Evolutionary conservation across 2,329 filamentous ascomycete species (phyloP).

Genomic region (Stylonectria norvegica): DNA sequence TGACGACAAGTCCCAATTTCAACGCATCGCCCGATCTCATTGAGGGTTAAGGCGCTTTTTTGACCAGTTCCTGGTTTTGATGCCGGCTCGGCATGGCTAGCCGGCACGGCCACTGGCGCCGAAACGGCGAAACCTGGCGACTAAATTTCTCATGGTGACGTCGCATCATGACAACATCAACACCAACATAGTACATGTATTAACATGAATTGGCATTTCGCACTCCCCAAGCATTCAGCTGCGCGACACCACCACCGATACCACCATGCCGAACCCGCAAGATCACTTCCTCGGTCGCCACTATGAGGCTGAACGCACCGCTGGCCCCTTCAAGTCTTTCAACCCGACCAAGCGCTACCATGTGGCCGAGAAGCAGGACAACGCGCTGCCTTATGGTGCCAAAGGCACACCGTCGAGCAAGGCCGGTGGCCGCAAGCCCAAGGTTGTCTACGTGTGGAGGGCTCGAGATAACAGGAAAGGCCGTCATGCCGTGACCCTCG

Average conservation of each 20-base stretch:
- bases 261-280: conserved; percentile 1
- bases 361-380: conserved; percentile 3
- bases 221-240: no score
- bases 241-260: neutral
- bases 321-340: conserved; percentile 7
- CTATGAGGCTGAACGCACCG: conserved; percentile 9
- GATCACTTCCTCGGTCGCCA: conserved; percentile 11
- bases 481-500: conserved; percentile 32
- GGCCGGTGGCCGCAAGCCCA: conserved; percentile 9
- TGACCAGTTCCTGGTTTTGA: no score
- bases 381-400: neutral
- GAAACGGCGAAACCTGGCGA: conserved; percentile 11
- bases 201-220: no score
- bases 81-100: no score
- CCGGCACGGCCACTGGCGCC: conserved; percentile 1
- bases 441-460: conserved; percentile 37
- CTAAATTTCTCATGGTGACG: no score
- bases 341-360: conserved; percentile 13
- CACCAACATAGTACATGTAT: no score
- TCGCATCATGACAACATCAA: conserved; percentile 3
- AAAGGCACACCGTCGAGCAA: neutral
- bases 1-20: no score
- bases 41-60: no score
- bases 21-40: no score
- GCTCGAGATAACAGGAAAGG: conserved; percentile 44